Evolutionary conservation across 1,139 yeast genomes (phyloP).

Genomic region (Candida gigantensis): DNA sequence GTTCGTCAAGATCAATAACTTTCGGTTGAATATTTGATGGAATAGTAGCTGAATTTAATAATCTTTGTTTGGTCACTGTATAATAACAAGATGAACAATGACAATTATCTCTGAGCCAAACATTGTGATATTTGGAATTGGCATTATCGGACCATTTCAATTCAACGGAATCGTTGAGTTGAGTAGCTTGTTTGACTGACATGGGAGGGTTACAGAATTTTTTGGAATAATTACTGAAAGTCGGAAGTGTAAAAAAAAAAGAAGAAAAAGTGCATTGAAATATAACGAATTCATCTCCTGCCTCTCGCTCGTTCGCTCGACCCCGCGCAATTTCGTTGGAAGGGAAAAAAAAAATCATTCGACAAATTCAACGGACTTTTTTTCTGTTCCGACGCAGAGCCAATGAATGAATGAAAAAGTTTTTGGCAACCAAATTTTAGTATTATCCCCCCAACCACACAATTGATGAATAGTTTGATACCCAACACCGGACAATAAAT

Average conservation of each 20-base stretch:
- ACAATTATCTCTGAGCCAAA: constrained; percentile 75
- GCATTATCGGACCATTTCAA: constrained; percentile 13
- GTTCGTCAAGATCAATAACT: constrained; percentile 3
- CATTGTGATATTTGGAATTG: constrained; percentile 40
- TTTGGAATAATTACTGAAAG: no score
- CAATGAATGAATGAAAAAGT: no score
- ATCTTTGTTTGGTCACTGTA: constrained; percentile 61
- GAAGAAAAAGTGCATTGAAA: not conserved
- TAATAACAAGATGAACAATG: constrained; percentile 64
- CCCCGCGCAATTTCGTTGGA: no score
- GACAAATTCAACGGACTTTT: no score
- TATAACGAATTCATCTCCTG: not conserved
- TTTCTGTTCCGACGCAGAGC: no score
- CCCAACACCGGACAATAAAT: no score
- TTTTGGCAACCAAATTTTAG: no score
- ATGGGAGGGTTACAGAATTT: not conserved
- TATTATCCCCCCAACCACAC: no score
- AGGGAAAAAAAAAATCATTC: no score
- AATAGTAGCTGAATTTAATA: constrained; percentile 59
- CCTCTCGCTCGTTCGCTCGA: no score
- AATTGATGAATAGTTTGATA: no score
- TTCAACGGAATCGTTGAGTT: constrained; percentile 8
- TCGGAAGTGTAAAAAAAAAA: not conserved
- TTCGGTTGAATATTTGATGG: constrained; percentile 48
- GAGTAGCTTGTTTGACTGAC: constrained; percentile 6